phyloP scores from a whole-genome alignment of 2,329 filamentous ascomycete genomes.

The Cercospora sojina region DNA sequence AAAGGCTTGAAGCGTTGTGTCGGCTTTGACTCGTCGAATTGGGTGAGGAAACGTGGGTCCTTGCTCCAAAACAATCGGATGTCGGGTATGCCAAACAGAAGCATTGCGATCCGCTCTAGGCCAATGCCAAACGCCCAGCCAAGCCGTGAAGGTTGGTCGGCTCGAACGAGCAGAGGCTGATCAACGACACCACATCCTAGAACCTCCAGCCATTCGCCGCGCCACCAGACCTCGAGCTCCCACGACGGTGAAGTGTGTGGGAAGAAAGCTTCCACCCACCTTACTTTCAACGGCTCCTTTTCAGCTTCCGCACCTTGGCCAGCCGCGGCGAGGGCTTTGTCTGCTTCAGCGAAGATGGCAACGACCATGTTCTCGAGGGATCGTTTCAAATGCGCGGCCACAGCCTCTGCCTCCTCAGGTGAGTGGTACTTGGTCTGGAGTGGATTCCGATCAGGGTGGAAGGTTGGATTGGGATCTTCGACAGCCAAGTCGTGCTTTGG shows the following conservation, averaged over 20 bases:
- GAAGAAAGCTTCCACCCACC: conserved; percentile 97
- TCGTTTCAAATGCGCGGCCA: conserved; percentile 81
- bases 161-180: conserved; percentile 76
- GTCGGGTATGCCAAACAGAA: conserved; percentile 92
- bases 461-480: conserved; percentile 78
- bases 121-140: conserved; percentile 97
- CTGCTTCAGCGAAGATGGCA: conserved; percentile 79
- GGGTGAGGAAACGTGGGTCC: conserved; percentile 79
- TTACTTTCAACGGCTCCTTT: conserved; percentile 72
- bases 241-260: conserved; percentile 94
- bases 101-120: conserved; percentile 93
- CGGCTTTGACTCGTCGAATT: conserved; percentile 61
- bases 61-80: conserved; percentile 95
- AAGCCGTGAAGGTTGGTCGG: conserved; percentile 69
- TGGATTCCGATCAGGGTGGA: conserved; percentile 77
- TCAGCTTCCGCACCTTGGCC: conserved; percentile 40
- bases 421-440: conserved; percentile 72
- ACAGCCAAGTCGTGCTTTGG: conserved; percentile 74
- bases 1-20: conserved; percentile 75
- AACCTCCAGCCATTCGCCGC: conserved; percentile 92
- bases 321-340: conserved; percentile 58
- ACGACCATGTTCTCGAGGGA: conserved; percentile 87
- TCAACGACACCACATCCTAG: conserved; percentile 89
- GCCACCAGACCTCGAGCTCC: conserved; percentile 95
- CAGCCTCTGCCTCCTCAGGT: conserved; percentile 73